These are phyloP conservation scores for Coemansia umbellata DNA, from an alignment of 192 early-diverging fungal genomes.

Conservation along the genomic window DNA sequence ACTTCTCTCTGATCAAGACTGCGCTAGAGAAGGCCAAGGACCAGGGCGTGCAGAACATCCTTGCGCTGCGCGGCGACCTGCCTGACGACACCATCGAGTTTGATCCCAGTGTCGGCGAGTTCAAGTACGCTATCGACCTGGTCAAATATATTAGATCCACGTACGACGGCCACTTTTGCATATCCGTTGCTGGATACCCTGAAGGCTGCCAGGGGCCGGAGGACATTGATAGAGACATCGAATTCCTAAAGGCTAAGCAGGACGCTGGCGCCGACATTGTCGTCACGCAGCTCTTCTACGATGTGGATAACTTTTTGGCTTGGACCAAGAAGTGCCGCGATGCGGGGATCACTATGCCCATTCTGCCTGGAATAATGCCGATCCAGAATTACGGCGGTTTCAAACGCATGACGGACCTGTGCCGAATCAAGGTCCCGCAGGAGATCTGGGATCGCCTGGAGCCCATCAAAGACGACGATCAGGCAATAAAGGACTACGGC, in stretches of 20 bases:
- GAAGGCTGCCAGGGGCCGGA: constrained; percentile 84
- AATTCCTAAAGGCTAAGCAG: constrained; percentile 79
- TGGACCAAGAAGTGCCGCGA: constrained; percentile 75
- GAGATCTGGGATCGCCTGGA: constrained; percentile 81
- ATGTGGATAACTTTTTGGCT: constrained; percentile 77
- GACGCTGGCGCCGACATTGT: constrained; percentile 91
- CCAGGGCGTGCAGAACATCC: constrained; percentile 93
- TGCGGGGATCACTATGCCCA: constrained; percentile 74
- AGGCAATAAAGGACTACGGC: constrained; percentile 92
- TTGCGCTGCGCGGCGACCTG: constrained; percentile 93
- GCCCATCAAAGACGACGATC: constrained; percentile 98
- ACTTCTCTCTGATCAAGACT: constrained; percentile 77
- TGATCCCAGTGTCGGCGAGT: constrained; percentile 79
- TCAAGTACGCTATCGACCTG: constrained; percentile 83
- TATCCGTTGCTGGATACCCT: constrained; percentile 96
- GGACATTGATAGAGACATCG: constrained; percentile 71
- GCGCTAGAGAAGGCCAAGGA: constrained; percentile 87
- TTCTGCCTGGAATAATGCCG: constrained; percentile 95
- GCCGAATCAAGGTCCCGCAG: constrained; percentile 84
- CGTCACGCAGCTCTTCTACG: constrained; percentile 96
- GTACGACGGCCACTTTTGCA: constrained; percentile 94
- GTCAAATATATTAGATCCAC: constrained; percentile 85
- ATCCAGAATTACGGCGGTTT: constrained; percentile 93
- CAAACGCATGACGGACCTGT: constrained; percentile 85
- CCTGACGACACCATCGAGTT: constrained; percentile 79